phyloP scores from a whole-genome alignment of 495 filamentous ascomycete genomes.

The Penicillium bialowiezense region DNA sequence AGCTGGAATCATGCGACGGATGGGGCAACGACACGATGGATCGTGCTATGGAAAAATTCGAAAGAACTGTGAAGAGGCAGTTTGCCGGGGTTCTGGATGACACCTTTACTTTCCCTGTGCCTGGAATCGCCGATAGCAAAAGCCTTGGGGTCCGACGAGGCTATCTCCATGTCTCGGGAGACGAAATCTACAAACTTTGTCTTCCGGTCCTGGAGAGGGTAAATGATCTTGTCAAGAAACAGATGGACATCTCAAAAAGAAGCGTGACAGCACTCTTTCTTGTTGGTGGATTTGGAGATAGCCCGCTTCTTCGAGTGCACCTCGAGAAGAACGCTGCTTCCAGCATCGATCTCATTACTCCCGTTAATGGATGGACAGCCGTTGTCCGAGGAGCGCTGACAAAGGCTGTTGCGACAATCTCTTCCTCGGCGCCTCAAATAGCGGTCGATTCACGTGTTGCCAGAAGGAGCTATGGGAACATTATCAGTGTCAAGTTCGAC shows the following conservation, averaged over 20 bases:
- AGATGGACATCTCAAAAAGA: conserved; percentile 8
- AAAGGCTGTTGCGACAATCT: conserved; percentile 27
- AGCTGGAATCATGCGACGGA: conserved; percentile 33
- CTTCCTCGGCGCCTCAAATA: conserved; percentile 18
- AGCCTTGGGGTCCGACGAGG: conserved; percentile 16
- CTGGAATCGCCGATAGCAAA: conserved; percentile 16
- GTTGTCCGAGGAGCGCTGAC: conserved; percentile 42
- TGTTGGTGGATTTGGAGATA: conserved; percentile 69
- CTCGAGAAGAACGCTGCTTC: conserved; percentile 15
- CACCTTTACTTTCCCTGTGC: conserved; percentile 21
- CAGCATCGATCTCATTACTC: conserved; percentile 21
- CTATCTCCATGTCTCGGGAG: conserved; percentile 10
- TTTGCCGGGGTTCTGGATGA: conserved; percentile 12
- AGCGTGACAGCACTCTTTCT: conserved; percentile 55
- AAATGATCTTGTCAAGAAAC: conserved; percentile 18
- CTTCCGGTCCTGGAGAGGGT: conserved; percentile 16
- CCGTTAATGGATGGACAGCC: conserved; percentile 38
- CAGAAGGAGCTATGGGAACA: conserved; percentile 37
- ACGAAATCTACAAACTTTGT: conserved; percentile 15
- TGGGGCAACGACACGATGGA: conserved; percentile 22
- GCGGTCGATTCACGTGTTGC: conserved; percentile 32
- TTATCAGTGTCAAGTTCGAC: conserved; percentile 10
- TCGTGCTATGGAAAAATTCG: conserved; percentile 19
- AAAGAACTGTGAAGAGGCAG: conserved; percentile 18
- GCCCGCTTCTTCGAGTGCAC: conserved; percentile 51